Conservation (phyloP, 805 yeast species). For the Wickerhamiella hasegawae region DNA sequence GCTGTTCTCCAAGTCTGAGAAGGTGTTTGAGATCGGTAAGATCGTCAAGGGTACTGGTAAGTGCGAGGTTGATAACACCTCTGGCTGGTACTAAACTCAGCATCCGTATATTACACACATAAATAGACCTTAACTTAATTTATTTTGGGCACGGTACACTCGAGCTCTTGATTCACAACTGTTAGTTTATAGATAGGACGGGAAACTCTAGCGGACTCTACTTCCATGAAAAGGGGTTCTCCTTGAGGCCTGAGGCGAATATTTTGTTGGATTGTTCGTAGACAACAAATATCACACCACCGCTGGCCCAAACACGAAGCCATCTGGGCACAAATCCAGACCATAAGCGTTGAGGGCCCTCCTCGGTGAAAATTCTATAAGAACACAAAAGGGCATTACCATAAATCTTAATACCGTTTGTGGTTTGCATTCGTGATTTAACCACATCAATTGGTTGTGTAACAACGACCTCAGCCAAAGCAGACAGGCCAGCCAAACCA, state of each 20-base stretch:
- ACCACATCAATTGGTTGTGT: constrained; percentile 86
- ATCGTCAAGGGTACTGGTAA: constrained; percentile 32
- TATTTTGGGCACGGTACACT: too few relatives aligned
- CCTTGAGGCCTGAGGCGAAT: constrained; percentile 8
- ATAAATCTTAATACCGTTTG: constrained; percentile 22
- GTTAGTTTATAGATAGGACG: too few relatives aligned
- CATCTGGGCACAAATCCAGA: constrained; percentile 38
- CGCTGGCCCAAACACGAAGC: constrained; percentile 52
- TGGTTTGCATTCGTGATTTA: constrained; percentile 75
- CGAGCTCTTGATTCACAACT: too few relatives aligned
- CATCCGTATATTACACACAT: too few relatives aligned
- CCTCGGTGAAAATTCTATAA: constrained; percentile 22
- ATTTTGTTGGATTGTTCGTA: constrained; percentile 26
- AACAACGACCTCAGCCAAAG: constrained; percentile 53
- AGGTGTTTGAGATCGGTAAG: constrained; percentile 53
- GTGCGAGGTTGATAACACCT: constrained; percentile 20
- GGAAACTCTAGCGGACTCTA: too few relatives aligned
- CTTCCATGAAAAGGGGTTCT: constrained; percentile 10
- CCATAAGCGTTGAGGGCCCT: constrained; percentile 25
- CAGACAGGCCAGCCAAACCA: constrained; percentile 42
- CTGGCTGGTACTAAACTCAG: constrained; percentile 20
- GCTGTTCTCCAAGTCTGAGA: constrained; percentile 54
- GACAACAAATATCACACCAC: constrained; percentile 50
- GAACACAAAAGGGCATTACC: constrained; percentile 22
- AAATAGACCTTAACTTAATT: too few relatives aligned